Percentiles rank a stretch among this genome's conserved stretches.
Conservation (phyloP, 2,329 filamentous ascomycete genomes). For the Xylariales sp. region DNA sequence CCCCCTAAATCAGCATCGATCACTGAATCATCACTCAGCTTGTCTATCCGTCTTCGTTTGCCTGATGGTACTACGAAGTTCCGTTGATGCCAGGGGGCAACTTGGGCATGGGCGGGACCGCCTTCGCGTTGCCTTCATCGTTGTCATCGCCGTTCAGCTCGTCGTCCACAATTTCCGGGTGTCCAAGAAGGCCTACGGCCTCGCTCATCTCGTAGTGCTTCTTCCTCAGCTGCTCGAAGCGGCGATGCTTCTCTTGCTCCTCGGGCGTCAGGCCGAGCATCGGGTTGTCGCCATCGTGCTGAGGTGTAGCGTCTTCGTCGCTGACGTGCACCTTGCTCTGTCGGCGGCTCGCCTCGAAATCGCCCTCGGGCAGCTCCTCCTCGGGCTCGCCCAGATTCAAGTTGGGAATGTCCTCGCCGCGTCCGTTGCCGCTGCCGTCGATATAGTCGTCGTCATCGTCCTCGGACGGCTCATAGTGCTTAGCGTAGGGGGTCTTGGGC, state of each 20-base stretch:
- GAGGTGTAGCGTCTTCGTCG: slow-evolving; percentile 45
- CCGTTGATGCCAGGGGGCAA: slow-evolving; percentile 32
- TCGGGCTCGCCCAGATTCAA: slow-evolving; percentile 92
- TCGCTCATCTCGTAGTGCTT: slow-evolving; percentile 99
- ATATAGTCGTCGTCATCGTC: slow-evolving; percentile 84
- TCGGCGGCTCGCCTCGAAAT: slow-evolving; percentile 30
- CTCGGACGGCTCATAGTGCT: slow-evolving; percentile 84
- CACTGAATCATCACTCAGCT: too few species aligned
- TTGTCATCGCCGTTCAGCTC: slow-evolving; percentile 53
- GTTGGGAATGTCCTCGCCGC: slow-evolving; percentile 78
- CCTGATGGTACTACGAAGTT: not conserved
- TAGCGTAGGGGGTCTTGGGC: slow-evolving; percentile 95
- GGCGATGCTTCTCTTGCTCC: slow-evolving; percentile 83
- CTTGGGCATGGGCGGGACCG: slow-evolving; percentile 35
- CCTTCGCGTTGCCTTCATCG: slow-evolving; percentile 35
- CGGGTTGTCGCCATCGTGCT: slow-evolving; percentile 57
- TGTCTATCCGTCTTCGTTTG: too few species aligned
- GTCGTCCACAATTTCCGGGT: slow-evolving; percentile 63
- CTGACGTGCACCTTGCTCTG: slow-evolving; percentile 76
- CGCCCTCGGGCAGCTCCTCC: slow-evolving; percentile 55
- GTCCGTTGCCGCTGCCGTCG: slow-evolving; percentile 60
- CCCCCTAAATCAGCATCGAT: too few species aligned
- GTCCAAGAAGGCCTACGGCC: slow-evolving; percentile 81
- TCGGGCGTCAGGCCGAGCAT: slow-evolving; percentile 57
- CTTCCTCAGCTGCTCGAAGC: slow-evolving; percentile 89